A percentile compares a stretch with the other conserved stretches of the same genome.
Conservation (phyloP, 768 basidiomycete species). For the Pleurotus tuoliensis region DNA sequence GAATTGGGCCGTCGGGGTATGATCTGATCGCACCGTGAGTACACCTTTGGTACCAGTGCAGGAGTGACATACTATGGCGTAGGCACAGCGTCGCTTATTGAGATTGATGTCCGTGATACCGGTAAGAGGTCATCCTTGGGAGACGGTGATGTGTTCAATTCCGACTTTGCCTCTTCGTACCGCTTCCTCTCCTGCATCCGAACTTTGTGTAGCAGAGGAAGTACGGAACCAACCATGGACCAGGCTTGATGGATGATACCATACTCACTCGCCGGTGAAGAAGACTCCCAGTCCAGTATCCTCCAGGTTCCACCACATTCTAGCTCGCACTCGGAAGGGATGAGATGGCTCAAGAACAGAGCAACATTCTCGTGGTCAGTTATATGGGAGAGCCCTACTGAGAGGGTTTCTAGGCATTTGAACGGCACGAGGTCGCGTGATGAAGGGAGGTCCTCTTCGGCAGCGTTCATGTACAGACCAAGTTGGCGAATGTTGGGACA, state of each 20-base stretch:
- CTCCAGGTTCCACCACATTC: conserved; percentile 5
- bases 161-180: background rate
- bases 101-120: no score
- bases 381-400: conserved; percentile 49
- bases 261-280: background rate
- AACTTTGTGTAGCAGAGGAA: conserved; percentile 2
- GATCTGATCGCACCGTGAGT: no score
- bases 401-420: conserved; percentile 30
- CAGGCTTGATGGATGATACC: background rate
- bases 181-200: conserved; percentile 7
- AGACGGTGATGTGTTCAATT: no score
- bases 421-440: conserved; percentile 20
- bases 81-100: no score
- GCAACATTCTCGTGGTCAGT: conserved; percentile 39
- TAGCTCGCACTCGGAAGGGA: conserved; percentile 34
- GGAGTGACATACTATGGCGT: no score
- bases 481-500: conserved; percentile 37
- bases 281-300: background rate
- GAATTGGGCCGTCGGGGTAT: no score
- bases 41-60: no score
- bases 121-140: no score
- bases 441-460: conserved; percentile 3
- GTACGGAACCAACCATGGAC: background rate
- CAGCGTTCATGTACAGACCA: conserved; percentile 37
- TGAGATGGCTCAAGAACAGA: conserved; percentile 49